These are phyloP conservation scores for Aegilops umbellulata DNA, from an alignment of 176 grass and related monocot genomes.

Conservation along the genomic window DNA sequence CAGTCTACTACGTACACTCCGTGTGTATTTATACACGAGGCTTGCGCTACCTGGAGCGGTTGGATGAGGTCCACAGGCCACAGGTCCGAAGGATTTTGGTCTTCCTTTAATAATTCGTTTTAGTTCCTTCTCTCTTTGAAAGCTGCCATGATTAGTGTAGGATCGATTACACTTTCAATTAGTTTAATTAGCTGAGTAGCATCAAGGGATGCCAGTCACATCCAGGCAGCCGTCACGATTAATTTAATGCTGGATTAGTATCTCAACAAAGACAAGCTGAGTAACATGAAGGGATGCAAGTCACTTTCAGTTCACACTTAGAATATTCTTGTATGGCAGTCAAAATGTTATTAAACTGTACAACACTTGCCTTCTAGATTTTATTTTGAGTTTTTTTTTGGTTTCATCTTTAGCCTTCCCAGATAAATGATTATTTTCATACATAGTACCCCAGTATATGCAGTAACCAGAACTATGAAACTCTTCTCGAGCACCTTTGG, in stretches of 20 bases:
- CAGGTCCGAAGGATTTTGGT: neutral
- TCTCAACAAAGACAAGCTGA: conserved; percentile 32
- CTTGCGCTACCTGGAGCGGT: neutral
- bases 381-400: neutral
- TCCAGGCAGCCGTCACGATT: conserved; percentile 26
- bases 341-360: conserved; percentile 36
- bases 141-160: neutral
- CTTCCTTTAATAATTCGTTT: conserved; percentile 20
- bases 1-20: conserved; percentile 19
- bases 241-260: conserved; percentile 31
- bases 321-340: conserved; percentile 30
- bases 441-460: neutral
- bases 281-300: neutral
- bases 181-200: neutral
- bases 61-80: neutral
- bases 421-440: conserved; percentile 7
- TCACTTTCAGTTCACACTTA: conserved; percentile 51
- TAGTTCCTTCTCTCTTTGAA: conserved; percentile 44
- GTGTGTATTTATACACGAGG: conserved; percentile 28
- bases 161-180: no score
- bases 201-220: conserved; percentile 16
- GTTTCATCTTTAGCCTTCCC: conserved; percentile 9
- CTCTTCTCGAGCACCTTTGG: neutral
- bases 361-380: conserved; percentile 5
- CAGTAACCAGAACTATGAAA: neutral